phyloP scores from a whole-genome alignment of 1,139 yeast genomes.

The Hyphopichia buzzinii region DNA sequence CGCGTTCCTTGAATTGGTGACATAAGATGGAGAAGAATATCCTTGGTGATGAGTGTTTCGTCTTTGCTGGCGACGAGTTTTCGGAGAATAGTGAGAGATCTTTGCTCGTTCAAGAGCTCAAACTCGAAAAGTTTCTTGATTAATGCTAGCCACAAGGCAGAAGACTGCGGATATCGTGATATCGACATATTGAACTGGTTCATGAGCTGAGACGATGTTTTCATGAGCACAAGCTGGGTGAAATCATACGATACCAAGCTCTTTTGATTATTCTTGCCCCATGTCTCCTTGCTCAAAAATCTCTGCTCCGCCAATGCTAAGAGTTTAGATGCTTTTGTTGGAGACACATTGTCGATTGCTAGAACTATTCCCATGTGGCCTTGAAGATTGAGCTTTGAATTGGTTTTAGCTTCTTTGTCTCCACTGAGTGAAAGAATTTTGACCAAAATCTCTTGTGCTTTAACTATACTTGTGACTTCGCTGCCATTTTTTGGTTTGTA shows the following conservation, averaged over 20 bases:
- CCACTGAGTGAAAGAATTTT: slow-evolving; percentile 13
- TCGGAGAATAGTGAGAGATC: slow-evolving; percentile 26
- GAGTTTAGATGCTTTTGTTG: slow-evolving; percentile 25
- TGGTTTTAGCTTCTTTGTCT: slow-evolving; percentile 8
- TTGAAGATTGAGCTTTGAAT: slow-evolving; percentile 21
- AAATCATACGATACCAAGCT: slow-evolving; percentile 23
- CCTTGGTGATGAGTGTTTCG: slow-evolving; percentile 28
- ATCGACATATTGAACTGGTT: slow-evolving; percentile 30
- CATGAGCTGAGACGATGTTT: slow-evolving; percentile 33
- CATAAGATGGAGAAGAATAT: slow-evolving; percentile 25
- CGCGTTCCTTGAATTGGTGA: slow-evolving; percentile 23
- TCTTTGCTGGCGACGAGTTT: slow-evolving; percentile 24
- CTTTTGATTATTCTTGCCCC: slow-evolving; percentile 10
- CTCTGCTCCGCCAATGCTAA: slow-evolving; percentile 27
- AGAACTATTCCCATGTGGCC: slow-evolving; percentile 42
- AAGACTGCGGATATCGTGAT: slow-evolving; percentile 19
- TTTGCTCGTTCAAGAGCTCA: slow-evolving; percentile 28
- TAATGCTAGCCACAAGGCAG: slow-evolving; percentile 37
- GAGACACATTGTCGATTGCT: slow-evolving; percentile 25
- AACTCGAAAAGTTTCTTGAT: slow-evolving; percentile 31
- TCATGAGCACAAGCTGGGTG: slow-evolving; percentile 25
- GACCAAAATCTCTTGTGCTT: slow-evolving; percentile 32
- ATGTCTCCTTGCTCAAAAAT: slow-evolving; percentile 13
- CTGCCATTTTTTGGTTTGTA: not conserved
- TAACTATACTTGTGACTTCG: slow-evolving; percentile 14